Evolutionary conservation across 2,329 filamentous ascomycete genomes (phyloP), one percentile per base, ranked within the genome.

Genomic region (Exophiala bonariae): DNA sequence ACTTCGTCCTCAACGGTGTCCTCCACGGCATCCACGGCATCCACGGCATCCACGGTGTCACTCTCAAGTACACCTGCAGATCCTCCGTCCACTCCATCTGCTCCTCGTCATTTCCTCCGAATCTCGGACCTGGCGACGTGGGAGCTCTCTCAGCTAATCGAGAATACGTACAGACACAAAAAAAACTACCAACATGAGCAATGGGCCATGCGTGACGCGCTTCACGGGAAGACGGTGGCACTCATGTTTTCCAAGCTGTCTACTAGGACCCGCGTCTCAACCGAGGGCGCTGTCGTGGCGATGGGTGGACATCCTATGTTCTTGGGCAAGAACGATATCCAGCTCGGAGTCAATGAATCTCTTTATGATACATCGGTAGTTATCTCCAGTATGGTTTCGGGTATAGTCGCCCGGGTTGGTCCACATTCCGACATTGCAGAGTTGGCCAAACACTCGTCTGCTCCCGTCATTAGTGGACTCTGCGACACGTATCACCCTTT

Each of bases 181-280:
- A 70, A 80, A 44, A 76, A 82, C 46, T 82, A 92, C 73, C 95
- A 95, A 67, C 80, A 82, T 16, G 81, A 82, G 36, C 74, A 78
- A 44, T 71, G 80, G 38, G 26, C 52, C 8, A 47, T 53, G 22
- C 95, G 44, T 72, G 76, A 78, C 32, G 74, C 80, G 9, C 72
- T 99, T 54, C 70, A 79, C 1, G 87, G 89, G 42, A 83, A 89
- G 68, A 91, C 90, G 0, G 81, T 99, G 23, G 92, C 93, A 57
- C 86, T 99, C 83, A 89, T 95, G 78, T 99, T 99, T 76, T 95
- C 80, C 78, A 99, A 99, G 74, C 84, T 91, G 58, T 95, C 87
- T 61, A 99, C 93, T 10, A 82, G 93, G 50, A 99, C 93, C 10
- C 84, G 93, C 53, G 85, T 99, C 23, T 96, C 90, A 2, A 96